Evolutionary conservation across 768 basidiomycete species (phyloP), one percentile per base, ranked within the genome.

Genomic region (Kwoniella bestiolae): DNA sequence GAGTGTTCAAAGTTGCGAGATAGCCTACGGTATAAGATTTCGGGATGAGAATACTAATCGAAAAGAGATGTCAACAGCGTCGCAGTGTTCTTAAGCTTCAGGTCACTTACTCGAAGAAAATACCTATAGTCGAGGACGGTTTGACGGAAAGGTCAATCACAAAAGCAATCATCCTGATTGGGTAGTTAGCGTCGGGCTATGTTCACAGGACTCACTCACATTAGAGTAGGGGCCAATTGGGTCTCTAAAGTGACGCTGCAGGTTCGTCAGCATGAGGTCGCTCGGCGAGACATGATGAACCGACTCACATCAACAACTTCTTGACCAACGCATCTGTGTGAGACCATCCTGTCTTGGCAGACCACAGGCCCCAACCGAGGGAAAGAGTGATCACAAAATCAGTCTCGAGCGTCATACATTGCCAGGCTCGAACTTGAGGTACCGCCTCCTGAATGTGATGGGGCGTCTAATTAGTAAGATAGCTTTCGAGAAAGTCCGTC

Each of bases 291-390:
- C 31, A 12, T 38, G 31, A 12, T 34, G 21, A 21, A 0, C n/a
- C 11, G 8, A 35, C 59, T 49, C n/a, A 60, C 59, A 60, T 18
- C 8, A 60, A n/a, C 8, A 60, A 25, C 45, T 60, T 60, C 45
- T 53, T 62, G 18, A 62, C 35, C 7, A 62, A 25, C 3, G 34
- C 35, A 46, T 75, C 73, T 56, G 73, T 75, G 56, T 70, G 63
- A 2, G 65, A 38, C 73, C 73, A 75, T 7, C 73, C 73, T 8
- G 73, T 75, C 29, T 63, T 62, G 25, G 73, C 72, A 26, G 50
- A 45, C n/a, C 59, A 53, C n/a, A 75, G 49, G n/a, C 68, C 70
- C 41, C 59, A 68, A 28, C 66, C 26, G 56, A 75, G 66, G 38
- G 61, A 65, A 5, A 45, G 38, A 2, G 73, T 75, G 47, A 75